A percentile compares a stretch with the other conserved stretches of the same genome.
These are phyloP conservation scores for Xylariales sp. DNA, from an alignment of 2,329 filamentous ascomycete species.

Conservation along the genomic window DNA sequence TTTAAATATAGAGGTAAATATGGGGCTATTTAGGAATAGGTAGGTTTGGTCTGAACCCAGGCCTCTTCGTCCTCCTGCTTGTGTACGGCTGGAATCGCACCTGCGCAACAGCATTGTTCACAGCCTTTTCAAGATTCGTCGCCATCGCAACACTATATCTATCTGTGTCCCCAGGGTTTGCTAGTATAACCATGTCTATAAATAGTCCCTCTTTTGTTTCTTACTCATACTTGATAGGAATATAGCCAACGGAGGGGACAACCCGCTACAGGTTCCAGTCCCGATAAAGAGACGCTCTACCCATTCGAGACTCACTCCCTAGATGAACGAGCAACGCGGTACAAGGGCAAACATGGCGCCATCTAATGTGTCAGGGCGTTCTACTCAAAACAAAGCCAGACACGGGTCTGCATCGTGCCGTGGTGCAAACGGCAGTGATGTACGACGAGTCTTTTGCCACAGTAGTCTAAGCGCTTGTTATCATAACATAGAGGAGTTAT, in stretches of 20 bases:
- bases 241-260: not conserved
- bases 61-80: too few relatives aligned
- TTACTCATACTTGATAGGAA: too few relatives aligned
- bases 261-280: not conserved
- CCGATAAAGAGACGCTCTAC: not conserved
- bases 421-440: not conserved
- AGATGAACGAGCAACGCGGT: not conserved
- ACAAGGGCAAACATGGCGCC: conserved; percentile 2
- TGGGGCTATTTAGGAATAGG: too few relatives aligned
- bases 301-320: not conserved
- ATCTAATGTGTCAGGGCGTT: not conserved
- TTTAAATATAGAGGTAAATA: too few relatives aligned
- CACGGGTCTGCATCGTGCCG: conserved; percentile 13
- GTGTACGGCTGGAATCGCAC: too few relatives aligned
- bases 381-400: conserved; percentile 4
- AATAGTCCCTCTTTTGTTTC: too few relatives aligned
- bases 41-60: too few relatives aligned
- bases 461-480: not conserved
- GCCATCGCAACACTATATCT: too few relatives aligned
- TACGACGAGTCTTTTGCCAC: conserved; percentile 1
- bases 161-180: too few relatives aligned
- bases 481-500: not conserved
- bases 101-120: too few relatives aligned
- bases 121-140: too few relatives aligned
- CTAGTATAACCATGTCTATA: too few relatives aligned